Percentiles rank a stretch among this genome's conserved stretches.
These are phyloP conservation scores for Aureobasidium sp. DNA, from an alignment of 2,329 filamentous ascomycete species.

Conservation along the genomic window DNA sequence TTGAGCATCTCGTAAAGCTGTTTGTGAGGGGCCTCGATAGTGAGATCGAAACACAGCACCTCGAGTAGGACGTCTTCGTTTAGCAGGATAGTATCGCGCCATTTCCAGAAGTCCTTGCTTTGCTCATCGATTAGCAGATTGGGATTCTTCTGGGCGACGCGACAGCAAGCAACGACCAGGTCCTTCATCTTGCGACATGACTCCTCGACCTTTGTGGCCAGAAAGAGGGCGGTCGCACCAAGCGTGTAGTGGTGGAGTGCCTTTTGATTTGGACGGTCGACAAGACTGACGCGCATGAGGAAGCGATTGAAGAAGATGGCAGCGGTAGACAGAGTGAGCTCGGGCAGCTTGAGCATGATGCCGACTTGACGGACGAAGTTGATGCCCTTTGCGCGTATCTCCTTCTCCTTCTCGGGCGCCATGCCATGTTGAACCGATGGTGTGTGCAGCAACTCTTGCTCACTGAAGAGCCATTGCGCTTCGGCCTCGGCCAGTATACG, in stretches of 20 bases:
- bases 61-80: slow-evolving; percentile 92
- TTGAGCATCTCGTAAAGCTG: slow-evolving; percentile 74
- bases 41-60: slow-evolving; percentile 85
- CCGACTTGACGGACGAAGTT: slow-evolving; percentile 96
- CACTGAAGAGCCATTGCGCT: slow-evolving; percentile 81
- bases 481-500: slow-evolving; percentile 47
- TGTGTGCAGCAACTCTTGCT: slow-evolving; percentile 71
- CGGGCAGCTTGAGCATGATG: slow-evolving; percentile 83
- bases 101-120: slow-evolving; percentile 96
- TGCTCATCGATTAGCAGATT: slow-evolving; percentile 90
- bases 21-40: slow-evolving; percentile 80
- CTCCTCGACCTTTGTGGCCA: slow-evolving; percentile 96
- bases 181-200: slow-evolving; percentile 95
- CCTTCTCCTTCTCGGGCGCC: slow-evolving; percentile 64
- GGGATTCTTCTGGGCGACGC: slow-evolving; percentile 89
- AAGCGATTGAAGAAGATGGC: slow-evolving; percentile 94
- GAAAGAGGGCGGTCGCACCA: slow-evolving; percentile 81
- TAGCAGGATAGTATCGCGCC: slow-evolving; percentile 86
- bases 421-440: slow-evolving; percentile 83
- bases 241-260: slow-evolving; percentile 91
- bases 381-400: slow-evolving; percentile 78
- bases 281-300: slow-evolving; percentile 82
- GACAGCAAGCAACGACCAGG: slow-evolving; percentile 85
- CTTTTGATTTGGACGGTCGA: slow-evolving; percentile 55
- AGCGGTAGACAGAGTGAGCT: slow-evolving; percentile 85